A percentile compares a stretch with the other conserved stretches of the same genome.
Conservation (phyloP, 495 filamentous ascomycete species). For the Penicillium odoratum region DNA sequence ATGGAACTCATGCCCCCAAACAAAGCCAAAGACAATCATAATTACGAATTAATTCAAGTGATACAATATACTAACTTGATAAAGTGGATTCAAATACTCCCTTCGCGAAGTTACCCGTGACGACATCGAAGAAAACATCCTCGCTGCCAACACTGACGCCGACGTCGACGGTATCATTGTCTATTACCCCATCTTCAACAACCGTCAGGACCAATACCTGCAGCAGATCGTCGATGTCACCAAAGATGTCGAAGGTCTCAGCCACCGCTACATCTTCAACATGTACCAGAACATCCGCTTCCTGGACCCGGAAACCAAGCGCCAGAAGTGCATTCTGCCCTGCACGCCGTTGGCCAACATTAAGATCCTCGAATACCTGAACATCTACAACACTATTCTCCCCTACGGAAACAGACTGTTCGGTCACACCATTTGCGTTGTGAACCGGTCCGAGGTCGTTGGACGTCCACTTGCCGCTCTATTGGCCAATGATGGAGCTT, state of each 20-base stretch:
- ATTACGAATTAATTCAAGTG: background rate
- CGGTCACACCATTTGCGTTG: constrained; percentile 88
- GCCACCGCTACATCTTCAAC: constrained; percentile 93
- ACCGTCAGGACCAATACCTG: constrained; percentile 84
- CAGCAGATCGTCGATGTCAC: constrained; percentile 87
- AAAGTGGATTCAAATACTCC: constrained; percentile 84
- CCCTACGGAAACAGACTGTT: constrained; percentile 91
- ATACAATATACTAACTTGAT: constrained; percentile 19
- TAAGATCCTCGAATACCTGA: constrained; percentile 93
- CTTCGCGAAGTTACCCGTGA: constrained; percentile 81
- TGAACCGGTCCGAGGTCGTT: constrained; percentile 94
- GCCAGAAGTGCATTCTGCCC: constrained; percentile 86
- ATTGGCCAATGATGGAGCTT: constrained; percentile 93
- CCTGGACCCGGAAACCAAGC: constrained; percentile 72
- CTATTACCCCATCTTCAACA: constrained; percentile 96
- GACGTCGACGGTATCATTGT: constrained; percentile 90
- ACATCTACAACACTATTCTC: constrained; percentile 95
- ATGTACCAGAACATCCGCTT: constrained; percentile 99
- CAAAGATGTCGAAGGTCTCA: constrained; percentile 96
- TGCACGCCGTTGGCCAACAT: constrained; percentile 94
- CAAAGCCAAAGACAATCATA: background rate
- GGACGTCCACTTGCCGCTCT: constrained; percentile 92
- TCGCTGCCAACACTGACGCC: constrained; percentile 76
- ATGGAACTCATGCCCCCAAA: background rate
- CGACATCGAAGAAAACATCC: constrained; percentile 80